Percentiles rank a stretch among this genome's conserved stretches.
Conservation (phyloP, 2,329 filamentous ascomycete species). For the Colletotrichum musicola region DNA sequence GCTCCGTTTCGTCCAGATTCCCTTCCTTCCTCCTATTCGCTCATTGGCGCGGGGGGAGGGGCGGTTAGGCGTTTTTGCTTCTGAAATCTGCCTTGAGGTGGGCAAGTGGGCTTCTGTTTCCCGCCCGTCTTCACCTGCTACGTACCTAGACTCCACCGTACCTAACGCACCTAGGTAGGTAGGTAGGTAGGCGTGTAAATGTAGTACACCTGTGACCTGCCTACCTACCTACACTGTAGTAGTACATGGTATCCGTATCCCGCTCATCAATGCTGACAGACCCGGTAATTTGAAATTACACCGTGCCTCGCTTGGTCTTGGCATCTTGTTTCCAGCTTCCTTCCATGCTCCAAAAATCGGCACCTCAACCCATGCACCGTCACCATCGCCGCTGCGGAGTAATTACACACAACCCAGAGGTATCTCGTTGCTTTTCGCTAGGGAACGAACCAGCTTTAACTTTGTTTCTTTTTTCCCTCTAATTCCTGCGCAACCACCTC, state of each 20-base stretch:
- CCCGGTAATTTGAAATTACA: constrained; percentile 38
- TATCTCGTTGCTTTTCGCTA: too few species aligned
- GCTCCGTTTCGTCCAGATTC: too few species aligned
- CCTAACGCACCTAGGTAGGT: not conserved
- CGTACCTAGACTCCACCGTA: not conserved
- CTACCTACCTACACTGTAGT: too few species aligned
- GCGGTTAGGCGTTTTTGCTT: constrained; percentile 30
- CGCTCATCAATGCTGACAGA: constrained; percentile 12
- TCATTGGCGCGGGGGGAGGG: not conserved
- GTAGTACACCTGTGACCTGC: too few species aligned
- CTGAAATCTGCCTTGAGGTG: constrained; percentile 35
- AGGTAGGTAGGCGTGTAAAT: too few species aligned
- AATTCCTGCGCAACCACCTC: too few species aligned
- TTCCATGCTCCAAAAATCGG: not conserved
- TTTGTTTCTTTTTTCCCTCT: too few species aligned
- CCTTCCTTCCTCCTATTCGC: not conserved
- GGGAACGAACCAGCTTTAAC: too few species aligned
- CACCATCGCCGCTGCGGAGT: not conserved
- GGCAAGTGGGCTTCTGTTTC: constrained; percentile 30
- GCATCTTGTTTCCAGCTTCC: constrained; percentile 6
- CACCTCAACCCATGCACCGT: not conserved
- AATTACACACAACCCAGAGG: too few species aligned
- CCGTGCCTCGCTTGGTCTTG: constrained; percentile 33
- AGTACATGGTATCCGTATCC: too few species aligned
- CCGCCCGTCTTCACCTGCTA: constrained; percentile 11